Conservation (phyloP, 2,329 filamentous ascomycete genomes). For the Aureobasidium namibiae region DNA sequence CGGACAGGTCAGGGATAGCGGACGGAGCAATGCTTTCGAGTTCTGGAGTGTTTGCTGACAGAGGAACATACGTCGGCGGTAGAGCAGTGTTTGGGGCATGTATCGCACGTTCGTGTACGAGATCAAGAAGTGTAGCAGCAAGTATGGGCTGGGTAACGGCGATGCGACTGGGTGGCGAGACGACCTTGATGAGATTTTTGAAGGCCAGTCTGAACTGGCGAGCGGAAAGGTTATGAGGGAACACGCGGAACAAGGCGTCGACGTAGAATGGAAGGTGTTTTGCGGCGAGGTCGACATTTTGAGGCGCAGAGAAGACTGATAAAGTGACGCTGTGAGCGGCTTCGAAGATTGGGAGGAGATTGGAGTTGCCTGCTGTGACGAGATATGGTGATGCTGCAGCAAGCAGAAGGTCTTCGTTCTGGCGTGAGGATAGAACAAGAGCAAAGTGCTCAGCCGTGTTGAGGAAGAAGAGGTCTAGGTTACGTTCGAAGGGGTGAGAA, state of each 20-base stretch:
- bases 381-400: slow-evolving; percentile 70
- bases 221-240: slow-evolving; percentile 68
- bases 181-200: slow-evolving; percentile 73
- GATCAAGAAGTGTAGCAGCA: slow-evolving; percentile 72
- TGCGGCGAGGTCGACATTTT: slow-evolving; percentile 62
- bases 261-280: slow-evolving; percentile 75
- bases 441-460: slow-evolving; percentile 80
- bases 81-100: slow-evolving; percentile 42
- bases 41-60: neutral
- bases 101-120: slow-evolving; percentile 59
- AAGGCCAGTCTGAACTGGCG: slow-evolving; percentile 86
- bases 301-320: slow-evolving; percentile 70
- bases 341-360: slow-evolving; percentile 69
- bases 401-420: slow-evolving; percentile 65
- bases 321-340: slow-evolving; percentile 77
- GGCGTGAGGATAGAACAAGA: slow-evolving; percentile 55
- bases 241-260: slow-evolving; percentile 69
- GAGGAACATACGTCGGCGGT: slow-evolving; percentile 18
- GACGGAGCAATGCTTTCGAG: slow-evolving; percentile 17
- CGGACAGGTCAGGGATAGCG: slow-evolving; percentile 47
- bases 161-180: slow-evolving; percentile 69
- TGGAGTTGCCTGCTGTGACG: slow-evolving; percentile 46
- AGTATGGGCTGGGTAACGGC: slow-evolving; percentile 65
- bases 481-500: slow-evolving; percentile 58
- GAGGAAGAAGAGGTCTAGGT: slow-evolving; percentile 79